These are phyloP conservation scores for Aechmea fasciata DNA, from an alignment of 176 grass and related monocot genomes.

Conservation along the genomic window DNA sequence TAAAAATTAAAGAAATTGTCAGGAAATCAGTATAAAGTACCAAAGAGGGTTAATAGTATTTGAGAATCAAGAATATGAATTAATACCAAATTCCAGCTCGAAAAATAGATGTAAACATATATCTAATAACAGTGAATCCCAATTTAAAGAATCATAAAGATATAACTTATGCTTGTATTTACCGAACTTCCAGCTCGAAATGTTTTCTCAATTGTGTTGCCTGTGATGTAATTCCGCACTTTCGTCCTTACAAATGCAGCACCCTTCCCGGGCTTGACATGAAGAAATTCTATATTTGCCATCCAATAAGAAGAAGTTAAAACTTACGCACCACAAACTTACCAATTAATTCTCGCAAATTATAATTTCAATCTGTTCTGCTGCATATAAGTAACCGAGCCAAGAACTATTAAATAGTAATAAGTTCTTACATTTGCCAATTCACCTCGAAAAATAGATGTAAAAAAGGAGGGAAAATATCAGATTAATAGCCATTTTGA, in stretches of 20 bases:
- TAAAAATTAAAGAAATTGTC: no score
- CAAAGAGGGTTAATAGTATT: no score
- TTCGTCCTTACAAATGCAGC: constrained; percentile 96
- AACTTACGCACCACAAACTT: background rate
- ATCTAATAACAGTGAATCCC: background rate
- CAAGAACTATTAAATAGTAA: background rate
- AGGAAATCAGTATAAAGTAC: no score
- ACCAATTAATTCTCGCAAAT: background rate
- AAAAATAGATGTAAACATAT: no score
- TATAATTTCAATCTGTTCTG: background rate
- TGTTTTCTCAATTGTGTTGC: constrained; percentile 98
- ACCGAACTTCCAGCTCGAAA: constrained; percentile 98
- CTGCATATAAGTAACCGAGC: background rate
- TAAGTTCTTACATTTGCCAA: no score
- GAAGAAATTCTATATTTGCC: constrained; percentile 71
- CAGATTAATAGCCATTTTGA: no score
- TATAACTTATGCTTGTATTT: constrained; percentile 17
- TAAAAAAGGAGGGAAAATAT: no score
- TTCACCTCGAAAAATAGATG: no score
- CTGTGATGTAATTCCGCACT: constrained; percentile 72
- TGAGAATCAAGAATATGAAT: no score
- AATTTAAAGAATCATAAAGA: background rate
- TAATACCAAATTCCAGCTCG: no score
- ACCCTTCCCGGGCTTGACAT: constrained; percentile 97
- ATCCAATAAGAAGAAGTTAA: constrained; percentile 2